Evolutionary conservation across 805 yeast genomes (phyloP), one percentile per base, ranked within the genome.

Genomic region (Candida ovalis): DNA sequence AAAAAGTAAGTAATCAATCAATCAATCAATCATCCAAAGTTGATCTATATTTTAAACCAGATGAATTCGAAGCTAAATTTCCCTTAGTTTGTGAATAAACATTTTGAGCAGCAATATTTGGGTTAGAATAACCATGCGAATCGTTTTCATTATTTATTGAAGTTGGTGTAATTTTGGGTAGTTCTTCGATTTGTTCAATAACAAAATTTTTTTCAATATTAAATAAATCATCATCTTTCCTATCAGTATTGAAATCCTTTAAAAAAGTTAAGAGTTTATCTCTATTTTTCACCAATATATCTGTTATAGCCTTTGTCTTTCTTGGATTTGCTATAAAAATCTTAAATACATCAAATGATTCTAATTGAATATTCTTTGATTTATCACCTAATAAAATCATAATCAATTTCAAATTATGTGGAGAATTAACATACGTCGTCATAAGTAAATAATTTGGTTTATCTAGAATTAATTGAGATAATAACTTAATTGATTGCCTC

Each of bases 321-420:
- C 85, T 82, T 4, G 99, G 99, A 66, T 94, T 94, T 4, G 97
- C 98, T n/a, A 90, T 90, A 67, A 94, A 89, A 36, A 91, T 86
- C 69, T 92, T 94, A 72, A 94, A 92, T 35, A 92, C 85, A 55
- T 94, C 91, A 62, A 94, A 94, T 3, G 96, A 90, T 65, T 94
- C 98, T 46, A 81, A 68, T 63, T 91, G 97, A 49, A 94, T 76
- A 65, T 91, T 91, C 61, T 86, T 87, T 53, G 95, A 88, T 67
- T 86, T 87, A 66, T 92, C 97, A 50, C 94, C 84, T 54, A 94
- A 71, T 51, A 90, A 68, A 33, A 85, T 76, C 99, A 94, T 94
- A 24, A 88, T 78, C 47, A 90, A 69, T 65, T 92, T 94, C 60
- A 94, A 71, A 63, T 90, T 90, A 45, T 84, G 89, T 1, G 94